phyloP scores from a whole-genome alignment of 2,329 filamentous ascomycete species.

The Hymenoscyphus infarciens region DNA sequence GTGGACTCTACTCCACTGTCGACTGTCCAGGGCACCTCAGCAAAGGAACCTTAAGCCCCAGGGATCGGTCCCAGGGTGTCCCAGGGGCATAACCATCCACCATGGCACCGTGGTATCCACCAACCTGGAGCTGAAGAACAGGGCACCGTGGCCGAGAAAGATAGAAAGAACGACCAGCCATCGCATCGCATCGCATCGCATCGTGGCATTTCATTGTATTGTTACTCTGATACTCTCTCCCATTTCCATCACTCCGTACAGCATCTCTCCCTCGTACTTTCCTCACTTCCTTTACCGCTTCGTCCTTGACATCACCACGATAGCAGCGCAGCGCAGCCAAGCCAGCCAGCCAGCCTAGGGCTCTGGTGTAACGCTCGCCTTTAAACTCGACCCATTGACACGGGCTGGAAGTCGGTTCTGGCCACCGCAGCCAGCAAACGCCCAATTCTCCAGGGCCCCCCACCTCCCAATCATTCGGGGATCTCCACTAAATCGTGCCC shows the following conservation, averaged over 20 bases:
- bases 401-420: neutral
- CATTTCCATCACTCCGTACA: neutral
- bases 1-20: too few relatives aligned
- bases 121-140: too few relatives aligned
- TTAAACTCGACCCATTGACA: neutral
- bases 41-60: too few relatives aligned
- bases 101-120: too few relatives aligned
- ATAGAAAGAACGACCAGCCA: neutral
- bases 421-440: constrained; percentile 2
- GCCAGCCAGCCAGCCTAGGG: too few relatives aligned
- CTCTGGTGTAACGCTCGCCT: neutral
- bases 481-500: neutral
- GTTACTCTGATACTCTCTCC: too few relatives aligned
- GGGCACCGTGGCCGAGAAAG: too few relatives aligned
- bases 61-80: too few relatives aligned
- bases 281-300: neutral
- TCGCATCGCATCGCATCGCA: too few relatives aligned
- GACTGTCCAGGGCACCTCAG: too few relatives aligned
- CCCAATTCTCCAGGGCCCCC: neutral
- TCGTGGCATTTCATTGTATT: neutral
- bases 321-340: neutral
- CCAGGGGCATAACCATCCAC: too few relatives aligned
- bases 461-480: neutral
- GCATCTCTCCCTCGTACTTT: neutral
- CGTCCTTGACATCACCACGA: neutral